Conservation (phyloP, 768 basidiomycete species). For the Cyathus striatus region DNA sequence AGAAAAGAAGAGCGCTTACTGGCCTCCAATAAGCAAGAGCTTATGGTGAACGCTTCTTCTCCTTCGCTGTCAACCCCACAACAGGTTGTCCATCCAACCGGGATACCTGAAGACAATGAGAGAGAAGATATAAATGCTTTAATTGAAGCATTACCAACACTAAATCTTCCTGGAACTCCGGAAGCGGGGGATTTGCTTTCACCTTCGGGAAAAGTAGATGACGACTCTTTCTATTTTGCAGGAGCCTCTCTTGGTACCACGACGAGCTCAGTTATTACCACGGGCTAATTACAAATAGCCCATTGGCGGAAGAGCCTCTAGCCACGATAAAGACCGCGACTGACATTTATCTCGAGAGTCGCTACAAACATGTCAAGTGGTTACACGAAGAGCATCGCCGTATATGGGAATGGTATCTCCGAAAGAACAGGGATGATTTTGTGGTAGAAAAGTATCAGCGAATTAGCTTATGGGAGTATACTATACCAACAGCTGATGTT, state of each 20-base stretch:
- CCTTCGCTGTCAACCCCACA: constrained; percentile 19
- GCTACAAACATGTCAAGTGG: constrained; percentile 63
- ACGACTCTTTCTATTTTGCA: constrained; percentile 26
- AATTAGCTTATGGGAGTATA: constrained; percentile 76
- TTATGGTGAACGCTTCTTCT: constrained; percentile 29
- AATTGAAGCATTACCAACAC: constrained; percentile 50
- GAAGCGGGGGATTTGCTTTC: constrained; percentile 20
- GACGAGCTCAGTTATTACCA: constrained; percentile 11
- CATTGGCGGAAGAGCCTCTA: constrained; percentile 19
- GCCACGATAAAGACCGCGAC: constrained; percentile 47
- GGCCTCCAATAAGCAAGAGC: constrained; percentile 35
- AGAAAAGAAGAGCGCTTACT: constrained; percentile 65
- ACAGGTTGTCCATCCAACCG: constrained; percentile 2
- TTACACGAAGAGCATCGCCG: constrained; percentile 84
- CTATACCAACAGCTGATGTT: constrained; percentile 67
- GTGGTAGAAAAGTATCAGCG: constrained; percentile 91
- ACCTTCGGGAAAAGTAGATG: constrained; percentile 21
- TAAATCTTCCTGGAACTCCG: constrained; percentile 28
- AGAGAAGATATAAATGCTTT: constrained; percentile 58
- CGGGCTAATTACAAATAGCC: constrained; percentile 7
- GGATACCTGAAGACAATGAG: constrained; percentile 14
- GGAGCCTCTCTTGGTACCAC: constrained; percentile 9
- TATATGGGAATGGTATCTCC: constrained; percentile 94
- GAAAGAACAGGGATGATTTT: constrained; percentile 82
- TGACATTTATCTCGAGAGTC: constrained; percentile 75